phyloP scores from a whole-genome alignment of 371 early-diverging fungal genomes.

The Phascolomyces articulosus region DNA sequence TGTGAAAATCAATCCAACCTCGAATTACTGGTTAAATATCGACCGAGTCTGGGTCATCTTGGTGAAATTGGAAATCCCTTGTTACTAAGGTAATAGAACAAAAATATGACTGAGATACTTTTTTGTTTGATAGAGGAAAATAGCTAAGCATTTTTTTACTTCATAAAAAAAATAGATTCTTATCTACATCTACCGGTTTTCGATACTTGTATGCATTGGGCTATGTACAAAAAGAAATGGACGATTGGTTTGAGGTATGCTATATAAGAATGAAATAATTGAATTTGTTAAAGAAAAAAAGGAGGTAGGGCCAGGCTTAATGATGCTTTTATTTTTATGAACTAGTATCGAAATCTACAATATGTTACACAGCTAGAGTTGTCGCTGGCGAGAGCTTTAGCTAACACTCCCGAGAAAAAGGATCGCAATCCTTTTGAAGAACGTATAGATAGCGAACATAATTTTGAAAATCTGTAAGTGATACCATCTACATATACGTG shows the following conservation, averaged over 20 bases:
- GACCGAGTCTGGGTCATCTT: constrained; percentile 77
- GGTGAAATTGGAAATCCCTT: constrained; percentile 75
- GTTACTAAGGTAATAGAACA: constrained; percentile 51
- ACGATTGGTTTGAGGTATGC: constrained; percentile 81
- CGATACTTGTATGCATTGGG: constrained; percentile 70
- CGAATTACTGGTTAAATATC: constrained; percentile 66
- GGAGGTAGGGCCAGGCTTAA: no score
- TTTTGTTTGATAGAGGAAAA: no score
- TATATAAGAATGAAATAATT: neutral
- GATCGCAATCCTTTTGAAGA: constrained; percentile 50
- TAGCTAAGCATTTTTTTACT: no score
- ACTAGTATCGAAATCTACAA: constrained; percentile 74
- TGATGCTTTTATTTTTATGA: neutral
- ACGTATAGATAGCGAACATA: constrained; percentile 48
- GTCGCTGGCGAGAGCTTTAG: constrained; percentile 68
- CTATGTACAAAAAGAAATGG: constrained; percentile 81
- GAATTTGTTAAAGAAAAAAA: no score
- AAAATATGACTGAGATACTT: no score
- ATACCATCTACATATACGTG: neutral
- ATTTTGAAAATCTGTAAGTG: constrained; percentile 47
- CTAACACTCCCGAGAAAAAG: constrained; percentile 49
- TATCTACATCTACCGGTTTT: constrained; percentile 78
- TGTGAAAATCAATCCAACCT: constrained; percentile 70
- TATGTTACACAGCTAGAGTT: constrained; percentile 83
- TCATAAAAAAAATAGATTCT: constrained; percentile 40